Percentiles rank a stretch among this genome's conserved stretches.
Evolutionary conservation across 441 rosid species (phyloP).

Genomic region (Sinapis alba): DNA sequence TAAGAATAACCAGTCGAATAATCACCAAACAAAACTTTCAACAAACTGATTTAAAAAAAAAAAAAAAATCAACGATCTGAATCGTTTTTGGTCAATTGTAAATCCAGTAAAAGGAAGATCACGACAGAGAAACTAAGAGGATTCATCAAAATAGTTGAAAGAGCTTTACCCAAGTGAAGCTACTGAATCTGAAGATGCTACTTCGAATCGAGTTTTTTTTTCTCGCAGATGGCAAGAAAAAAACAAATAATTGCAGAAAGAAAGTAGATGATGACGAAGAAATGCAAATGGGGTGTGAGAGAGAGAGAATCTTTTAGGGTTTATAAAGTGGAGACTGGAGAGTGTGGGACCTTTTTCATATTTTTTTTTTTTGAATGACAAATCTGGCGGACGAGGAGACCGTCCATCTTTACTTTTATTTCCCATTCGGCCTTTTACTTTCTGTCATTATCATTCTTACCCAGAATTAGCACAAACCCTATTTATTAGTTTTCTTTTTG

Average conservation of each 20-base stretch:
- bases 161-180: slow-evolving; percentile 47
- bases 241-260: slow-evolving; percentile 6
- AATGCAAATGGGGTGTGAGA: slow-evolving; percentile 23
- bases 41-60: neutral
- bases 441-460: slow-evolving; percentile 14
- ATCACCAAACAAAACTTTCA: neutral
- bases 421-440: slow-evolving; percentile 29
- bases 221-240: neutral
- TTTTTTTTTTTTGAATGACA: slow-evolving; percentile 29
- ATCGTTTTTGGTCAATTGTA: neutral
- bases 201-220: neutral
- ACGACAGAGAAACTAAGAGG: neutral
- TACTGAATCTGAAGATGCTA: slow-evolving; percentile 21
- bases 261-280: slow-evolving; percentile 31
- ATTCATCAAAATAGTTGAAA: neutral
- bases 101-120: neutral
- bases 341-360: slow-evolving; percentile 42
- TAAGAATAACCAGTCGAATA: slow-evolving; percentile 2
- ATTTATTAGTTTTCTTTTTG: neutral
- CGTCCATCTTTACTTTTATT: slow-evolving; percentile 25
- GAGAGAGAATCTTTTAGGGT: slow-evolving; percentile 39
- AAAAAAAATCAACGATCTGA: slow-evolving; percentile 16
- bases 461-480: neutral
- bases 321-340: slow-evolving; percentile 40
- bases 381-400: slow-evolving; percentile 35